Evolutionary conservation across 2,329 filamentous ascomycete genomes (phyloP).

Genomic region (Fusarium clavum): DNA sequence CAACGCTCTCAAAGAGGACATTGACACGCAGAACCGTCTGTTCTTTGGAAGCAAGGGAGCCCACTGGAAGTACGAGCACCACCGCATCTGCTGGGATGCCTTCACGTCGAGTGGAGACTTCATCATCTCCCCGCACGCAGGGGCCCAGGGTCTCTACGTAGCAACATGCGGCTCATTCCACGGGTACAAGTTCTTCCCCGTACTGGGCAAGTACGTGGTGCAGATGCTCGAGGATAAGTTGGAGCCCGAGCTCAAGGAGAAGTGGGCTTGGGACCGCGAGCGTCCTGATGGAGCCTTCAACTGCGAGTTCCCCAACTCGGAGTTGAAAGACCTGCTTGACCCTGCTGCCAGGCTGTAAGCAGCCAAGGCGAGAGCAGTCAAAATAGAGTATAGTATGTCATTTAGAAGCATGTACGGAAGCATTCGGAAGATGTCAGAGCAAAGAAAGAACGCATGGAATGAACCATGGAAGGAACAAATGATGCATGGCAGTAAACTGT

Average conservation of each 20-base stretch:
- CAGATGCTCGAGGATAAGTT: conserved; percentile 64
- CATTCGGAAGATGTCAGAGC: not conserved
- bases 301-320: conserved; percentile 66
- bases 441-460: not conserved
- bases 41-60: conserved; percentile 70
- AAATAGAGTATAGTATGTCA: not conserved
- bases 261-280: conserved; percentile 71
- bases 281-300: conserved; percentile 64
- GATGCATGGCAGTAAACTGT: conserved; percentile 1
- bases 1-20: conserved; percentile 66
- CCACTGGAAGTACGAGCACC: conserved; percentile 69
- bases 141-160: conserved; percentile 66
- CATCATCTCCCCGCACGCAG: conserved; percentile 68
- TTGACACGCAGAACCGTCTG: conserved; percentile 63
- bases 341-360: conserved; percentile 46
- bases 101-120: conserved; percentile 72
- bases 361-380: not conserved
- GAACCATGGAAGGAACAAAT: conserved; percentile 5
- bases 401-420: conserved; percentile 21
- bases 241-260: conserved; percentile 55
- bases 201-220: conserved; percentile 71
- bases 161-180: conserved; percentile 75
- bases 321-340: conserved; percentile 65
- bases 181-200: conserved; percentile 75
- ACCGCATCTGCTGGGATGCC: conserved; percentile 77